Conservation (phyloP, 768 basidiomycete genomes). For the Trametes cingulata region DNA sequence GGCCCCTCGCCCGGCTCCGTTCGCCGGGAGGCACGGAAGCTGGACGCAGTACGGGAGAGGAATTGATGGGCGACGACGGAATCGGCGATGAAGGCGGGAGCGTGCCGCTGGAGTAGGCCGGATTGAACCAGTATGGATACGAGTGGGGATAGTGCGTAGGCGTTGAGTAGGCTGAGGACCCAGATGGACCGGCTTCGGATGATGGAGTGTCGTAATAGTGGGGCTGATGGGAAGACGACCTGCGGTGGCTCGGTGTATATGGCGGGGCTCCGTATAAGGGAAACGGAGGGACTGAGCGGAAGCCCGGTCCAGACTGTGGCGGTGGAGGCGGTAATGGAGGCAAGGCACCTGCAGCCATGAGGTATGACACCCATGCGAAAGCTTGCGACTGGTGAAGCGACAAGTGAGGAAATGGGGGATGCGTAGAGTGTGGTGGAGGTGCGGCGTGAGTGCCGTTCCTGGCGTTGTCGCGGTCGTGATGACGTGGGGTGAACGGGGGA, state of each 20-base stretch:
- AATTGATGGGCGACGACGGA: conserved; percentile 37
- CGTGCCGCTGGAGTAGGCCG: conserved; percentile 46
- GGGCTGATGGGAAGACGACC: neutral
- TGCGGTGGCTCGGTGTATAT: conserved; percentile 22
- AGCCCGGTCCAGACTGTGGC: conserved; percentile 17
- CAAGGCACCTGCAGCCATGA: conserved; percentile 34
- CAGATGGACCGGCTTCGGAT: conserved; percentile 26
- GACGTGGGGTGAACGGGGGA: neutral
- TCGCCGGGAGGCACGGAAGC: conserved; percentile 33
- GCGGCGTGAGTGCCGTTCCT: neutral
- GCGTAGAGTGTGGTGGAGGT: neutral
- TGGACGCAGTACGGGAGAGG: conserved; percentile 20
- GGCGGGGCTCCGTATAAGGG: conserved; percentile 14
- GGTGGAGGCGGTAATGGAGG: conserved; percentile 18
- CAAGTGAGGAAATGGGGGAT: neutral
- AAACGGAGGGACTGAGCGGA: conserved; percentile 15
- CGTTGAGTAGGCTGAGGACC: conserved; percentile 35
- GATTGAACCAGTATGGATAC: conserved; percentile 44
- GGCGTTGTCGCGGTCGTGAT: neutral
- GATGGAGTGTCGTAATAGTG: conserved; percentile 29
- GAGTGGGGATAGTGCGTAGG: conserved; percentile 38
- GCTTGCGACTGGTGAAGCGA: neutral
- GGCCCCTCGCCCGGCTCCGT: conserved; percentile 54
- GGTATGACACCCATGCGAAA: conserved; percentile 41
- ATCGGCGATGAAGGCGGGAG: conserved; percentile 55